Conservation (phyloP, 75 land plant species). For the Cryptomeria japonica region DNA sequence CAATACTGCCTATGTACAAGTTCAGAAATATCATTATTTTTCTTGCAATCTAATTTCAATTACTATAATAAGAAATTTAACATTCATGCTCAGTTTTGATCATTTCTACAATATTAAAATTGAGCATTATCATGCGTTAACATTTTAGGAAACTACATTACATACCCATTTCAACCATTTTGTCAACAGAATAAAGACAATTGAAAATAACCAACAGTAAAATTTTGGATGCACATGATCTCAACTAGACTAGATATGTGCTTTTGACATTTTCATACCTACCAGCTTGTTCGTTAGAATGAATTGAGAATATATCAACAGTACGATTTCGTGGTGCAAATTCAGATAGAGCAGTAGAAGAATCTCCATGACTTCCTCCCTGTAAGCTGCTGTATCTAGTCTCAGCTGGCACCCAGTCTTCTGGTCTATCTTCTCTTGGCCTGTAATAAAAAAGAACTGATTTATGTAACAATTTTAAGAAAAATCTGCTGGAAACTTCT, state of each 20-base stretch:
- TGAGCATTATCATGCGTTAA: no score
- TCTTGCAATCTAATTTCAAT: no score
- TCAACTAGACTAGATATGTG: not conserved
- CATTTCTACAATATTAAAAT: no score
- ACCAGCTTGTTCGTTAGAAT: slow-evolving; percentile 17
- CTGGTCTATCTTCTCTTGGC: slow-evolving; percentile 57
- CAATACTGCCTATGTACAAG: no score
- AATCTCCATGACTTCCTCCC: not conserved
- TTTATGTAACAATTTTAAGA: not conserved
- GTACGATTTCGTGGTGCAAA: slow-evolving; percentile 12
- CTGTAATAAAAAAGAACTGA: slow-evolving; percentile 13
- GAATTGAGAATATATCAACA: slow-evolving; percentile 63
- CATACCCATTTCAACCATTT: no score
- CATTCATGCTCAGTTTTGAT: no score
- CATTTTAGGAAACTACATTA: no score
- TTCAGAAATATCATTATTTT: no score
- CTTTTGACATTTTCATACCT: not conserved
- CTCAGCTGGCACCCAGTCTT: slow-evolving; percentile 63
- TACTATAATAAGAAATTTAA: no score
- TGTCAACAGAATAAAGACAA: no score
- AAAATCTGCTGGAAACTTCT: not conserved
- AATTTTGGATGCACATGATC: not conserved
- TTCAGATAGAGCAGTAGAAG: slow-evolving; percentile 20
- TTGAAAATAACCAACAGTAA: no score
- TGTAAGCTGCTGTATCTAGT: not conserved